These are phyloP conservation scores for Blepharisma undulans DNA, from an alignment of 169 alveolate species.

Conservation along the genomic window DNA sequence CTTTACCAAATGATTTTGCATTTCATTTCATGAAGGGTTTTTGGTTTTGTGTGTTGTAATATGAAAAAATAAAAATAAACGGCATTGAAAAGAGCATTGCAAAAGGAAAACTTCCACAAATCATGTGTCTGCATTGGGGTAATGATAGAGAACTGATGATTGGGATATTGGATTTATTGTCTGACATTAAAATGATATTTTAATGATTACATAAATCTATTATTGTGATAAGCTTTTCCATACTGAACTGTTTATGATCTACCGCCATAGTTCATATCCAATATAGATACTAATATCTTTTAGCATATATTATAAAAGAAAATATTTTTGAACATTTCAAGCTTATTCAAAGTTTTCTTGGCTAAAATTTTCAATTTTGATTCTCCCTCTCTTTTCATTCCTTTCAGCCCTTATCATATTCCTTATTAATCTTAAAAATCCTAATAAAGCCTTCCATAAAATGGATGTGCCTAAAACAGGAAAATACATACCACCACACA, in stretches of 20 bases:
- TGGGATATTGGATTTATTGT: background rate
- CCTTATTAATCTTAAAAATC: background rate
- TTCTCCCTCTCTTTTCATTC: background rate
- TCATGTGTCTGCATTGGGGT: constrained; percentile 25
- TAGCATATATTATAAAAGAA: no score
- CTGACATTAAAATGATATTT: background rate
- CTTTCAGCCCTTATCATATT: background rate
- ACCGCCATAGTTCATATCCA: background rate
- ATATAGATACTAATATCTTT: background rate
- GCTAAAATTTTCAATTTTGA: background rate
- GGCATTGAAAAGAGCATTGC: constrained; percentile 1
- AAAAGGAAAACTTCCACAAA: constrained; percentile 21
- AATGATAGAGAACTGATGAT: background rate
- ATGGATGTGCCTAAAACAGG: constrained; percentile 1
- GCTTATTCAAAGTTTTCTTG: background rate
- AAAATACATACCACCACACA: constrained; percentile 33
- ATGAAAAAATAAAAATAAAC: constrained; percentile 11
- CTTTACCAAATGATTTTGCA: background rate
- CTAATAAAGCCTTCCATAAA: background rate
- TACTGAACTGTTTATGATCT: background rate
- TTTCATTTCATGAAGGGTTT: background rate
- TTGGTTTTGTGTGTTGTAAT: constrained; percentile 21
- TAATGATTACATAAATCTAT: background rate
- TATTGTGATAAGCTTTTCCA: no score
- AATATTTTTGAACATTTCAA: background rate